phyloP scores from a whole-genome alignment of 2,329 filamentous ascomycete species.

The Aspergillus piperis region DNA sequence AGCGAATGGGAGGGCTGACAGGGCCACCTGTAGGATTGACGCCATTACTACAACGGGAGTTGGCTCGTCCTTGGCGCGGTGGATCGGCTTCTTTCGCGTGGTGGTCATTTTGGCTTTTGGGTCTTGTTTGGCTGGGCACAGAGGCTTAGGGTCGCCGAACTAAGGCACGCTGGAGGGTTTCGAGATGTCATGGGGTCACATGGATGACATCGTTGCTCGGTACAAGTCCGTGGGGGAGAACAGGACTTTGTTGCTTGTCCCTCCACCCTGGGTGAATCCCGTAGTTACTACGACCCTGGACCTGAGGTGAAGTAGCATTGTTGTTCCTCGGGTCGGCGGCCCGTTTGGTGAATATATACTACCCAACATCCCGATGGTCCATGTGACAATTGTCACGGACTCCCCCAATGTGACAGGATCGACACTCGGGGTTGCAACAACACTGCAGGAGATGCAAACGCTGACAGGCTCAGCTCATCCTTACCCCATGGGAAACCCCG shows the following conservation, averaged over 20 bases:
- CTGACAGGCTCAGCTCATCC: neutral
- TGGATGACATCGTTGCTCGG: neutral
- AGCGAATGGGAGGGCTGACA: neutral
- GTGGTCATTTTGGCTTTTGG: slow-evolving; percentile 2
- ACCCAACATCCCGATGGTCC: neutral
- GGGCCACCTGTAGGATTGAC: neutral
- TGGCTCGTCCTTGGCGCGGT: slow-evolving; percentile 1
- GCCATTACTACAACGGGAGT: neutral
- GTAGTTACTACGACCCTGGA: neutral
- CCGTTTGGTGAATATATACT: neutral
- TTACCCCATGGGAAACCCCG: neutral
- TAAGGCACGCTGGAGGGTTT: neutral
- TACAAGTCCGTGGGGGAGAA: neutral
- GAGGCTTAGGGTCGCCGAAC: neutral
- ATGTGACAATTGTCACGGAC: neutral
- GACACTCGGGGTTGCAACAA: neutral
- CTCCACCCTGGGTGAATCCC: no score
- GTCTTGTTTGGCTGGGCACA: slow-evolving; percentile 1
- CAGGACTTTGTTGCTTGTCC: no score
- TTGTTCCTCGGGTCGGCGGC: neutral
- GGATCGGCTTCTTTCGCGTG: slow-evolving; percentile 7
- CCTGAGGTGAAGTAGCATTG: neutral
- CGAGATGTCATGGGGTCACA: neutral
- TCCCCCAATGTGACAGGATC: neutral
- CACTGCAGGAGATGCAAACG: no score